Evolutionary conservation across 305 asterid genomes (phyloP), one percentile per base, ranked within the genome.

Genomic region (Ajuga reptans): DNA sequence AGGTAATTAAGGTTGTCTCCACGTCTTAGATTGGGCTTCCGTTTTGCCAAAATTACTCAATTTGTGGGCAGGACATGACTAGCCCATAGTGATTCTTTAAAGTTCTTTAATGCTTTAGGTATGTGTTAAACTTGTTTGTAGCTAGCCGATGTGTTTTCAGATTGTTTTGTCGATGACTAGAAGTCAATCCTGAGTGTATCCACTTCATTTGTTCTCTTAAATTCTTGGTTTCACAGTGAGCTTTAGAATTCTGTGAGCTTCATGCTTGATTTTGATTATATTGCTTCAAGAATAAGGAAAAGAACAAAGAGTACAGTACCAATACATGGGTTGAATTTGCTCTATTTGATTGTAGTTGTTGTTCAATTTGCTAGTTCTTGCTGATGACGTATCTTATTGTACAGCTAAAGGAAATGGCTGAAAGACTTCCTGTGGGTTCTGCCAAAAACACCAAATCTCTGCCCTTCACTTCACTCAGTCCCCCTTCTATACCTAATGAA

Each of bases 401-500:
- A 71, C 75, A 92, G 98, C 81, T 92, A 61, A 92, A 92, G 82
- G 98, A 92, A 77, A 87, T 89, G 89, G 98, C 98, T 36, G 98
- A 91, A 78, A 82, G 92, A 79, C 81, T 89, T 74, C 98, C 96
- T 18, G 92, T 92, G 75, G 98, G 95, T 63, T 84, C 95, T 50
- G 80, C 88, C 34, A 87, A 84, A 73, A 88, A 78, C 69, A 64
- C 79, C 69, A 89, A 79, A 82, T 82, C 95, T 67, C 89, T 85
- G 11, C 73, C 86, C 70, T 84, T 86, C 58, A 69, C 76, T 66
- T 74, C 94, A 39, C 73, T 77, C 49, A 75, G 66, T 42, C 81
- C 86, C 72, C 78, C 78, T 75, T 66, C 77, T 43, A 64, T 72
- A 53, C 65, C 85, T 24, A 69, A 47, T 76, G 92, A 92, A 64